These are phyloP conservation scores for Dendrobium officinale DNA, from an alignment of 106 monocot genomes.

Conservation along the genomic window DNA sequence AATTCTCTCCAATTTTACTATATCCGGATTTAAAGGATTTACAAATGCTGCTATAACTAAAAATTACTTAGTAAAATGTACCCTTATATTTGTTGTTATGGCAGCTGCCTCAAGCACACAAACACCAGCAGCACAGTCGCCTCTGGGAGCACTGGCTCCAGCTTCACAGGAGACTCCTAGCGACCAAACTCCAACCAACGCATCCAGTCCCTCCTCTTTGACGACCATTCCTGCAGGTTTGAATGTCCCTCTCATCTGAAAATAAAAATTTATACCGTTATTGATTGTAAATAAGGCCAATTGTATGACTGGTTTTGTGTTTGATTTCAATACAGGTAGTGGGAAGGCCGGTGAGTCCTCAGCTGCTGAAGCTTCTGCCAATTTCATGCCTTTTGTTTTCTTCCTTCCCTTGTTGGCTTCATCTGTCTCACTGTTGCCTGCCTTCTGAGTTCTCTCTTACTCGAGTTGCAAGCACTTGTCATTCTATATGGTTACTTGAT, in stretches of 20 bases:
- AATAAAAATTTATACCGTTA: no score
- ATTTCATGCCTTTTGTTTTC: neutral
- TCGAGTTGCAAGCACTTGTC: no score
- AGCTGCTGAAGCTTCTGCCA: neutral
- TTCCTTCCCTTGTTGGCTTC: neutral
- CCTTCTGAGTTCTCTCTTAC: neutral
- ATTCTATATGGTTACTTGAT: no score
- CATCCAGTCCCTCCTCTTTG: neutral
- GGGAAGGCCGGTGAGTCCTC: neutral
- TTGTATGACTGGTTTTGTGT: neutral
- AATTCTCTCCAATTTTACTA: no score
- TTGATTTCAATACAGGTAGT: neutral
- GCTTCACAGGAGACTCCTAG: neutral
- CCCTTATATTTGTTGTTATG: neutral
- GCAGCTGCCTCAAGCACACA: neutral
- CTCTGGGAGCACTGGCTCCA: neutral
- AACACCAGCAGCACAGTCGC: neutral
- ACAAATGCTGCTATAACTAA: no score
- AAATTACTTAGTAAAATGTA: no score
- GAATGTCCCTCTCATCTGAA: neutral
- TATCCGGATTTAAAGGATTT: no score
- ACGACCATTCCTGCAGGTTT: neutral
- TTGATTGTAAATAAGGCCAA: neutral
- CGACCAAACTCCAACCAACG: neutral
- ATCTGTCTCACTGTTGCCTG: neutral